Evolutionary conservation across 2,329 filamentous ascomycete species (phyloP), one percentile per base, ranked within the genome.

Genomic region (Hypocreales sp.): DNA sequence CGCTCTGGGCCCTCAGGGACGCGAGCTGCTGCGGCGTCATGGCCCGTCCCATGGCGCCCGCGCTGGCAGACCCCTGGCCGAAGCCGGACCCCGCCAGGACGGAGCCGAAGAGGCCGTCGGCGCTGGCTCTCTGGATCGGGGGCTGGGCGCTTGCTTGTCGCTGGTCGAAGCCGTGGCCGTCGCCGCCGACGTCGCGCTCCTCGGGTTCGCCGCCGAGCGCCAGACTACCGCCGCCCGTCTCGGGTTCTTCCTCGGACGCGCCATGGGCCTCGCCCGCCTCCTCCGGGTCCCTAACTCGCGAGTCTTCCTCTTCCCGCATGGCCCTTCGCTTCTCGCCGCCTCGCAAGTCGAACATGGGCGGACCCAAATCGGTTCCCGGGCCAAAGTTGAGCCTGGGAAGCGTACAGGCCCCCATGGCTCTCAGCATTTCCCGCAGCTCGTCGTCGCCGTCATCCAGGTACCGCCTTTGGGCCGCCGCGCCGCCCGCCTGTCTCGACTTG

Each of bases 161-260:
- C 32, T 70, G 67, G 23, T 67, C 63, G 22, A 66, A 66, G 25
- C 50, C 46, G 39, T 65, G 58, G 21, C 53, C 53, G 26, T 70
- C 67, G 12, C 61, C 58, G 12, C 51, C 45, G 24, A 55, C 53
- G 14, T 82, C 76, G 35, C 69, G 65, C 38, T 92, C 83, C 47
- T 95, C 87, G 0, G 87, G 87, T 47, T 95, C 87, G 23, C 87
- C 87, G 31, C 87, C 87, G 12, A 95, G 64, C 32, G 92, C 86
- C 31, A 90, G 62, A 47, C 87, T 95, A 10, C 72, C 72, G 24
- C 72, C 72, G 24, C 80, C 81, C 38, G 79, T 79, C 50, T 90
- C 84, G 2, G 73, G 72, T 31, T 79, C 77, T 31, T 81, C 82
- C 36, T 93, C 84, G 0, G 64, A 64, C 4, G 55, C 47, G 25